phyloP scores from a whole-genome alignment of 768 basidiomycete genomes.

The Psilocybe tampanensis region DNA sequence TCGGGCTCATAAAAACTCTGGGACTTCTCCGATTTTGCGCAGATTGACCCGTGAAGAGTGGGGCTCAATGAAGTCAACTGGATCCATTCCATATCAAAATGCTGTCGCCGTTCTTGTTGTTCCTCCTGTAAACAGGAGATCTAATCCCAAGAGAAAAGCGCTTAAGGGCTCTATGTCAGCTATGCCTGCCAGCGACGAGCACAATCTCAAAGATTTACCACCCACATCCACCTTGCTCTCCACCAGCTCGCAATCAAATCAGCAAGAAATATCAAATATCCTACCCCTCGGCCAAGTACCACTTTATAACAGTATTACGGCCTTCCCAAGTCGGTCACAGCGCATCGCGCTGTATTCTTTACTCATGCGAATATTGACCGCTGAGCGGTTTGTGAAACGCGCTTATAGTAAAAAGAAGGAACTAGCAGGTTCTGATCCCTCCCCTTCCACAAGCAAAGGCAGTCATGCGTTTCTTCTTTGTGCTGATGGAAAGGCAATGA shows the following conservation, averaged over 20 bases:
- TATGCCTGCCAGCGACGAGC: constrained; percentile 29
- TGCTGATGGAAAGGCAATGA: constrained; percentile 50
- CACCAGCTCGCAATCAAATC: constrained; percentile 3
- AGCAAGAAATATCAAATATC: constrained; percentile 16
- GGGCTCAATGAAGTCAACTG: constrained; percentile 45
- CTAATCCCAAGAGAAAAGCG: constrained; percentile 42
- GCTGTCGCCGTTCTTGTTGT: constrained; percentile 71
- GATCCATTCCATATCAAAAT: constrained; percentile 48
- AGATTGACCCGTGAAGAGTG: constrained; percentile 69
- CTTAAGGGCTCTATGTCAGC: constrained; percentile 42
- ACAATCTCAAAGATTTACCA: constrained; percentile 19
- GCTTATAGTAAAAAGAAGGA: constrained; percentile 6
- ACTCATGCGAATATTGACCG: constrained; percentile 47
- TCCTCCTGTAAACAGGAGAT: constrained; percentile 62
- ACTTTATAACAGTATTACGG: constrained; percentile 62
- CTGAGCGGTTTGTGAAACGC: constrained; percentile 41
- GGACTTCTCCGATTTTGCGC: constrained; percentile 47
- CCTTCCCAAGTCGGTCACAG: constrained; percentile 66
- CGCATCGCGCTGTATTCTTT: constrained; percentile 58
- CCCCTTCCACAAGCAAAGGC: constrained; percentile 31
- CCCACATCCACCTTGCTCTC: constrained; percentile 35
- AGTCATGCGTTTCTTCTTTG: constrained; percentile 74
- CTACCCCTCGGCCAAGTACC: constrained; percentile 47
- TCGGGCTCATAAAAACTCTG: constrained; percentile 16
- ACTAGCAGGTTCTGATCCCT: not conserved